Evolutionary conservation across 306 rosid genomes (phyloP), one percentile per base, ranked within the genome.

Genomic region (Rosa lucieae): DNA sequence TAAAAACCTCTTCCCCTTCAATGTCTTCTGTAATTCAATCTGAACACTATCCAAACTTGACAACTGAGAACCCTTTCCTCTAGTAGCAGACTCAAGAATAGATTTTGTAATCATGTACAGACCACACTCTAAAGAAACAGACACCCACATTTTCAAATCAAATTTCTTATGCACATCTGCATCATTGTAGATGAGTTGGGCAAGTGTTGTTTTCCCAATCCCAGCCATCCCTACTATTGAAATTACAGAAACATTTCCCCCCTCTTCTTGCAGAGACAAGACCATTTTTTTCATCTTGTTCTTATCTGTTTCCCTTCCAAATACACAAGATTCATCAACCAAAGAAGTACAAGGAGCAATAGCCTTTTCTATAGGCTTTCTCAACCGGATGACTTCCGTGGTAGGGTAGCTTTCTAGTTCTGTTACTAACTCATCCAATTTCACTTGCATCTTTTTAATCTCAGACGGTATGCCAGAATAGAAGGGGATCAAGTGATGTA

Each of bases 171-270:
- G 29, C 12, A 82, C 40, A 67, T 69, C 70, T 21, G 56, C 75
- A 72, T 82, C 82, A 44, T 82, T 77, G 79, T 71, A 77, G 15
- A 77, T 63, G 10, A 82, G 65, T 21, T 82, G 85, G 12, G 85
- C 79, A 46, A 77, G 75, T 66, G 85, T 72, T 39, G 85, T 82
- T 40, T 82, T 82, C 39, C 85, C 85, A 5, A 82, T 55, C 32
- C 85, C 85, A 14, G 79, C 85, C 0, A 76, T 72, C 0, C 85
- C 82, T 8, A 44, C 75, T 26, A 7, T 35, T n/a, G 81, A 11
- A 39, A 76, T 59, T 1, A 81, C 81, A 20, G 77, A 70, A 13
- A 48, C 55, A 46, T 59, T 37, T 3, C 1, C 23, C 7, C 47
- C 43, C 2, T 21, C 58, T 53, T 2, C 10, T 2, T n/a, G 53